A percentile compares a stretch with the other conserved stretches of the same genome.
Evolutionary conservation across 164 flowering plant species (phyloP).

Genomic region (Sextonia rubra): DNA sequence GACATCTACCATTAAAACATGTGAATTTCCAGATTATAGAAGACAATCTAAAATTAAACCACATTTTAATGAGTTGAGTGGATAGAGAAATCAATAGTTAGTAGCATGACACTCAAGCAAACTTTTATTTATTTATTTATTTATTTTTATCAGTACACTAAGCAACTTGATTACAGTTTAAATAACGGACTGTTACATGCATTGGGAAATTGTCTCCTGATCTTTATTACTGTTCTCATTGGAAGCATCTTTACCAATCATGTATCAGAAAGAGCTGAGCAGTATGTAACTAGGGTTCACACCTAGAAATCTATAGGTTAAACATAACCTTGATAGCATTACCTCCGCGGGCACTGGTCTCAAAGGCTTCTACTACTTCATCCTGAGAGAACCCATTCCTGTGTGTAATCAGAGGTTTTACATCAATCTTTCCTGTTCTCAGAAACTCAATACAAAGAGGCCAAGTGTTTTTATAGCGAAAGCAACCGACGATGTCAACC

Average conservation of each 20-base stretch:
- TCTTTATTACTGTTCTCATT: neutral
- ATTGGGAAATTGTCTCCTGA: neutral
- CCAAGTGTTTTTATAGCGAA: conserved; percentile 96
- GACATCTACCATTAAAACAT: too few species aligned
- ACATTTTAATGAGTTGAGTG: too few species aligned
- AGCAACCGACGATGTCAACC: conserved; percentile 79
- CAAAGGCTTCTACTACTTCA: conserved; percentile 92
- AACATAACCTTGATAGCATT: conserved; percentile 97
- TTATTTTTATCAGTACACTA: neutral
- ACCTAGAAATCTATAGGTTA: conserved; percentile 40
- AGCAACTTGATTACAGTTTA: neutral
- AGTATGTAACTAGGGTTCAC: neutral
- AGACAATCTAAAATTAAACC: too few species aligned
- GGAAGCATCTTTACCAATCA: neutral
- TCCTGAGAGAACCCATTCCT: conserved; percentile 86
- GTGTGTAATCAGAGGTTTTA: conserved; percentile 95
- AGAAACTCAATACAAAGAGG: conserved; percentile 87
- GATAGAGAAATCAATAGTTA: too few species aligned
- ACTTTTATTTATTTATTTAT: too few species aligned
- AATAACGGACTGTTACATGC: neutral
- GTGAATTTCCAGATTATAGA: too few species aligned
- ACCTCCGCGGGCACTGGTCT: conserved; percentile 91
- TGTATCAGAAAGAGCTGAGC: neutral
- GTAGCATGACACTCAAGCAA: too few species aligned
- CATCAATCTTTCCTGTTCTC: conserved; percentile 85